These are phyloP conservation scores for Coelastrella sp. DNA, from an alignment of 139 green algal species.

Conservation along the genomic window DNA sequence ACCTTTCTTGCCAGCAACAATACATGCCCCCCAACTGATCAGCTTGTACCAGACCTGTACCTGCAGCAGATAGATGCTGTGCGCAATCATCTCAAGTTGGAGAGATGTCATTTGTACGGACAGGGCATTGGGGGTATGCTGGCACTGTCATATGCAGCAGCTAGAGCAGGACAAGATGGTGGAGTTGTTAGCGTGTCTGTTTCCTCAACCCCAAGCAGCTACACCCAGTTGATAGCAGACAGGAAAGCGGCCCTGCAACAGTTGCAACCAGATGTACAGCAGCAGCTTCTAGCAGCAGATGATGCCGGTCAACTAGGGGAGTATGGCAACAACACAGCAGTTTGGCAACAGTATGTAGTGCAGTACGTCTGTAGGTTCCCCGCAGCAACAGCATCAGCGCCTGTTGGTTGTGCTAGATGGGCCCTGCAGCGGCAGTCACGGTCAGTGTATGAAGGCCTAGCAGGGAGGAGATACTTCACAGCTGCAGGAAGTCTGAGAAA, in stretches of 20 bases:
- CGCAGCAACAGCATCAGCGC: neutral
- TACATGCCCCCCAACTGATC: slow-evolving; percentile 19
- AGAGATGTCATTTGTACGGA: slow-evolving; percentile 34
- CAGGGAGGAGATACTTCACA: slow-evolving; percentile 20
- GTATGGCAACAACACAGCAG: neutral
- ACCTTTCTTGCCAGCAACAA: slow-evolving; percentile 48
- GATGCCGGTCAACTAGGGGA: neutral
- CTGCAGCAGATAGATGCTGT: slow-evolving; percentile 39
- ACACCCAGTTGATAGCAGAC: slow-evolving; percentile 26
- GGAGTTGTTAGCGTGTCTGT: slow-evolving; percentile 24
- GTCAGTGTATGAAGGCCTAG: slow-evolving; percentile 26
- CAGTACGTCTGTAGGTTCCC: slow-evolving; percentile 24
- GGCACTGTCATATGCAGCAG: slow-evolving; percentile 27
- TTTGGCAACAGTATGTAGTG: slow-evolving; percentile 14
- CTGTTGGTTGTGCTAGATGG: neutral
- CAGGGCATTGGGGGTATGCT: slow-evolving; percentile 42
- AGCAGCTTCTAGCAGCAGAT: slow-evolving; percentile 34
- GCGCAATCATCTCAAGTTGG: neutral
- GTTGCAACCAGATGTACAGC: neutral
- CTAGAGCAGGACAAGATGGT: neutral
- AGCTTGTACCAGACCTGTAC: slow-evolving; percentile 15
- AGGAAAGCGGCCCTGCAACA: neutral
- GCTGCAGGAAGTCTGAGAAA: slow-evolving; percentile 6
- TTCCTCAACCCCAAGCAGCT: slow-evolving; percentile 25
- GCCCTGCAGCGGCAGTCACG: slow-evolving; percentile 1